Evolutionary conservation across 2,329 filamentous ascomycete genomes (phyloP), one percentile per base, ranked within the genome.

Genomic region (Westerdykella ornata): DNA sequence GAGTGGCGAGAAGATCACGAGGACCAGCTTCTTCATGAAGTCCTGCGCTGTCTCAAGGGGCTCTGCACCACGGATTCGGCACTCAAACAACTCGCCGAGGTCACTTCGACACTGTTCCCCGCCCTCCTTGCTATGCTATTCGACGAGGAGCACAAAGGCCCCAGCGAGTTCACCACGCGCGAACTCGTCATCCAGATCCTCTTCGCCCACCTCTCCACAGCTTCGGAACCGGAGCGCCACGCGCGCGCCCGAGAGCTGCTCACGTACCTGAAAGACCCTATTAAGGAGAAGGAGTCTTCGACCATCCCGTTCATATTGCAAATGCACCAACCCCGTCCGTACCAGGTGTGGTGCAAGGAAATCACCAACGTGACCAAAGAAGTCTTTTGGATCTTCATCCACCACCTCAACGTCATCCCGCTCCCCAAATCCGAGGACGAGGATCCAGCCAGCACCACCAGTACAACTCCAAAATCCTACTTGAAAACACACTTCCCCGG

Each of bases 1-100:
- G 92, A 97, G 65, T 98, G 92, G 90, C 87, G 89, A 59, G 92
- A 96, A 73, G 92, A 97, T 56, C 90, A 97, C 57, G 92, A 97
- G 68, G 92, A 97, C 60, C 83, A 83, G 8, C 75, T 98, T 29
- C 76, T 98, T 5, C 90, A 97, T 59, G 92, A 98, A 67, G 84
- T 88, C 20, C 74, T 98, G 37, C 77, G 96, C 33, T 97, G 92
- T 59, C 75, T 98, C 49, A 98, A 98, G 68, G 92, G 87, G 0
- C 76, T 97, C 2, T 94, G 88, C 61, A 98, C 92, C 1, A 96
- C 90, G 1, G 88, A 86, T 13, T 76, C 87, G 28, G 92, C 88
- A 1, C 74, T 96, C 56, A 79, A 85, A 51, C 85, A 90, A 59
- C 77, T 98, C 6, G 78, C 85, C 51, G 79, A 80, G 8, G 86